These are phyloP conservation scores for Rhizomucor pusillus DNA, from an alignment of 371 early-diverging fungal species.

Conservation along the genomic window DNA sequence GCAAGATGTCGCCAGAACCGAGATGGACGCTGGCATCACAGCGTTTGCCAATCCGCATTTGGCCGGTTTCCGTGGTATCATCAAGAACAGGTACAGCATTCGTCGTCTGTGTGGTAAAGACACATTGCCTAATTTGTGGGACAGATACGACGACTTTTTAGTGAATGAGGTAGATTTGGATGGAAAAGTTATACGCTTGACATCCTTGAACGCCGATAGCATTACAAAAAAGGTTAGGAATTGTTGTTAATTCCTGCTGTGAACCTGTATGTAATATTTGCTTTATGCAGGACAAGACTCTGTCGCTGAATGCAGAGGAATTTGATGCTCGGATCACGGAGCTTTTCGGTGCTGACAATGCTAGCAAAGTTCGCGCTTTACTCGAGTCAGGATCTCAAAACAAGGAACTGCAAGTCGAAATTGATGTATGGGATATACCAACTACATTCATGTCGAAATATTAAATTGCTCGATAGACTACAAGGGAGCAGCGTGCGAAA, in stretches of 20 bases:
- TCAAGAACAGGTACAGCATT: constrained; percentile 72
- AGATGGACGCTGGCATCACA: constrained; percentile 77
- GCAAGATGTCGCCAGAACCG: constrained; percentile 22
- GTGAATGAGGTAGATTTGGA: constrained; percentile 89
- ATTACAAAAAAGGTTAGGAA: constrained; percentile 18
- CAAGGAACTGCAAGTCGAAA: neutral
- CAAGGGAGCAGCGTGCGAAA: constrained; percentile 20
- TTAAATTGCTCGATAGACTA: constrained; percentile 13
- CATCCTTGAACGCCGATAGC: constrained; percentile 36
- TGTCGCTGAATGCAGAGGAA: constrained; percentile 8
- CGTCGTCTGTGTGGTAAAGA: neutral
- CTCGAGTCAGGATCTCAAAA: constrained; percentile 16
- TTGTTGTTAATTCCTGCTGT: neutral
- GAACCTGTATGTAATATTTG: neutral
- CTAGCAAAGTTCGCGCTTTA: constrained; percentile 25
- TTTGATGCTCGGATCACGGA: constrained; percentile 26
- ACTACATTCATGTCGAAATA: too few relatives aligned
- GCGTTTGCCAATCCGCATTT: constrained; percentile 63
- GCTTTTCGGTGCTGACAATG: constrained; percentile 20
- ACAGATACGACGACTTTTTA: constrained; percentile 70
- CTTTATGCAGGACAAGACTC: neutral
- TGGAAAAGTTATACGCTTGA: constrained; percentile 72
- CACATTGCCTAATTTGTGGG: neutral
- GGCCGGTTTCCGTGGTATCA: constrained; percentile 68
- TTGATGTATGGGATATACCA: neutral